Evolutionary conservation across 1,284 basidiomycete genomes (phyloP), one percentile per base, ranked within the genome.

Genomic region (Sanghuangporus weigelae): DNA sequence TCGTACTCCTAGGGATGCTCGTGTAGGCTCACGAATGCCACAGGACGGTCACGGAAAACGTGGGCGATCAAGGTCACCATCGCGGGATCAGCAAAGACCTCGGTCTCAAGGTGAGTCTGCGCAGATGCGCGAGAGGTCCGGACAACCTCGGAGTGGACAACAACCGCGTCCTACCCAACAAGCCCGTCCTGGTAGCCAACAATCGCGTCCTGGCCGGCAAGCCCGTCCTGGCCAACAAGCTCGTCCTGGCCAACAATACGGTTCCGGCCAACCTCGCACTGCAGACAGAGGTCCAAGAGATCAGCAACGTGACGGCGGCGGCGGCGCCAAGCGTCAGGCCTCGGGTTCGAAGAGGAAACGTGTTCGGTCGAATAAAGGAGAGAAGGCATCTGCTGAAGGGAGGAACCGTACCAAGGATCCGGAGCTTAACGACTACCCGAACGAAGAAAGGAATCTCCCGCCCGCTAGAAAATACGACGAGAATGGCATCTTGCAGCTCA

Each of bases 351-450:
- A 46, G 23, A 26, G 31, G 1, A 46, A 14, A 21, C 40, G 12
- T n/a, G 40, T 16, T 26, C 8, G 7, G 8, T 35, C 50, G 12
- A 51, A 26, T 16, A 21, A 46, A 46, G 11, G 7, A 46, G 44
- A 19, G 16, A 19, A n/a, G 44, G n/a, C 7, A 19, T 16, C 8
- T 46, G 44, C 16, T 51, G 23, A 23, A 7, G 7, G 19, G 21
- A 5, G 11, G 3, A 50, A 26, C 2, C 42, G 44, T 19, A 19
- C 12, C 7, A n/a, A 35, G 1, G 56, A 59, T 40, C 62, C 62
- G n/a, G 62, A 63, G 39, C 21, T 63, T 12, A 53, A 63, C 50
- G 62, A 63, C 38, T 63, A 63, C 38, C 42, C 62, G 6, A 26
- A 51, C 53, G 26, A 10, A 2, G 62, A 53, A 16, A 26, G 23